Conservation (phyloP, 2,329 filamentous ascomycete species). For the Apiospora phragmitis region DNA sequence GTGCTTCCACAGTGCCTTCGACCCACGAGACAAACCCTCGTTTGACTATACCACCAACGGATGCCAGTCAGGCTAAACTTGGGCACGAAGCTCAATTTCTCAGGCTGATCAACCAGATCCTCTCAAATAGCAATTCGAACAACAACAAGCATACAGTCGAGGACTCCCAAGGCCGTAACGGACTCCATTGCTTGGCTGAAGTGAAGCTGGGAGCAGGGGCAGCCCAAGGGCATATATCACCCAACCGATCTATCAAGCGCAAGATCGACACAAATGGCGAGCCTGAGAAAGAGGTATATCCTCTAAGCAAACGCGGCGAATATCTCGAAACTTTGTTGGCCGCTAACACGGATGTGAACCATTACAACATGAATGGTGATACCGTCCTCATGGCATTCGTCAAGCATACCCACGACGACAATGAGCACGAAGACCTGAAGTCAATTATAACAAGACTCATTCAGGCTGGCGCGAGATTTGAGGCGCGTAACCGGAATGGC, state of each 20-base stretch:
- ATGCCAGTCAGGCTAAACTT: slow-evolving; percentile 23
- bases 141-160: slow-evolving; percentile 32
- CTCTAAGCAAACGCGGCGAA: slow-evolving; percentile 19
- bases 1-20: slow-evolving; percentile 15
- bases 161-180: slow-evolving; percentile 53
- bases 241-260: slow-evolving; percentile 40
- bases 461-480: slow-evolving; percentile 42
- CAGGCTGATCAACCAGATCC: slow-evolving; percentile 35
- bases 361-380: slow-evolving; percentile 52
- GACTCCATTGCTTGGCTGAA: slow-evolving; percentile 58
- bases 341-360: slow-evolving; percentile 48
- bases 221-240: slow-evolving; percentile 24
- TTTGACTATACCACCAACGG: slow-evolving; percentile 24
- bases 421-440: slow-evolving; percentile 49
- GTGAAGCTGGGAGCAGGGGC: slow-evolving; percentile 43
- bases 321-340: slow-evolving; percentile 33
- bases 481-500: slow-evolving; percentile 53
- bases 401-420: slow-evolving; percentile 41
- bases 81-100: slow-evolving; percentile 36
- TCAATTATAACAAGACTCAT: slow-evolving; percentile 46
- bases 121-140: slow-evolving; percentile 18
- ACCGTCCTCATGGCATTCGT: slow-evolving; percentile 59
- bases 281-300: slow-evolving; percentile 13
- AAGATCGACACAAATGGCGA: slow-evolving; percentile 32
- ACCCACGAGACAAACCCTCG: slow-evolving; percentile 12